Evolutionary conservation across 441 rosid genomes (phyloP).

Genomic region (Erysimum cheiri): DNA sequence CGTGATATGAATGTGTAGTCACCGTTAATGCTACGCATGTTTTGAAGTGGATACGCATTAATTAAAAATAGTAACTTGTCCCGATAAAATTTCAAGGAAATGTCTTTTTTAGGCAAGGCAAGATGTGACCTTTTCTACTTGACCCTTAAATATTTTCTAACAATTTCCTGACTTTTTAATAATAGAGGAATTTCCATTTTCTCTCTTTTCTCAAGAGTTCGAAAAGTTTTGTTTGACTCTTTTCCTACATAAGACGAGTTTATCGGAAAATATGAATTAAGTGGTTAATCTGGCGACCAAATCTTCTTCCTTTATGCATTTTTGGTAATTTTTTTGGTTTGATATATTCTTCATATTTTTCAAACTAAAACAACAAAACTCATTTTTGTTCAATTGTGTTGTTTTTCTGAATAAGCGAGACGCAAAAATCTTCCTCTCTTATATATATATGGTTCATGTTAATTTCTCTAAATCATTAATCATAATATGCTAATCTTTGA

Average conservation of each 20-base stretch:
- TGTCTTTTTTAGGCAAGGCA: constrained; percentile 28
- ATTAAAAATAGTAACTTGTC: constrained; percentile 26
- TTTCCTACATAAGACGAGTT: not conserved
- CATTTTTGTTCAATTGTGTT: no score
- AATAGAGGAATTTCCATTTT: not conserved
- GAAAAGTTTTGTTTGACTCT: not conserved
- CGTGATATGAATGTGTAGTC: constrained; percentile 23
- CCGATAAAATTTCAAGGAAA: constrained; percentile 34
- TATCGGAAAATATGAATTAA: not conserved
- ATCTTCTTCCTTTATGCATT: not conserved
- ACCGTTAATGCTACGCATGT: constrained; percentile 35
- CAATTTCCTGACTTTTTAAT: not conserved
- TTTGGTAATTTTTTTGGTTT: not conserved
- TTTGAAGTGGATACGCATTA: constrained; percentile 37
- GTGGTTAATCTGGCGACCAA: not conserved
- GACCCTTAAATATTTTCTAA: constrained; percentile 4
- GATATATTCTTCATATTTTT: not conserved
- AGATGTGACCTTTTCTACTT: constrained; percentile 37
- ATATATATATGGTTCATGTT: no score
- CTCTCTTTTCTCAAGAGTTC: not conserved
- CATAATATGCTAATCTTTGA: no score
- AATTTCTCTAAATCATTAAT: no score
- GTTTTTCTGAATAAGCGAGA: no score
- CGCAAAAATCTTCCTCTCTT: no score
- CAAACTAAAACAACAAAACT: not conserved